Percentiles rank a stretch among this genome's conserved stretches.
These are phyloP conservation scores for Trichocladium uniseriatum DNA, from an alignment of 495 filamentous ascomycete genomes.

Conservation along the genomic window DNA sequence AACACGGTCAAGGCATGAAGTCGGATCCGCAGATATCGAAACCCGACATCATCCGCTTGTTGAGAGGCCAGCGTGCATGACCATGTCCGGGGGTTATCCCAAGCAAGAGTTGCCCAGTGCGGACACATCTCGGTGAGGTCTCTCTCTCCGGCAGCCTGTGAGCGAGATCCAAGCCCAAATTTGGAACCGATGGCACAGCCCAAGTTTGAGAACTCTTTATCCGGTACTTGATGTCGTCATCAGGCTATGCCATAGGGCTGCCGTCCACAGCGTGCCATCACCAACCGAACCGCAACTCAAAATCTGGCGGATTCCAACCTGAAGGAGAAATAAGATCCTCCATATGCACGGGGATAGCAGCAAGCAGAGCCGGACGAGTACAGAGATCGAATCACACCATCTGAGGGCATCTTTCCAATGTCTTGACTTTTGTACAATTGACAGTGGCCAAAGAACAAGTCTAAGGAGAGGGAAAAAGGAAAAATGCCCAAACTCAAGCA, in stretches of 20 bases:
- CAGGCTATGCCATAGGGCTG: neutral
- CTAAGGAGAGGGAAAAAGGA: slow-evolving; percentile 8
- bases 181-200: neutral
- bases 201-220: neutral
- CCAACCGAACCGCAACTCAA: no score
- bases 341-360: neutral
- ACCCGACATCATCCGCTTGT: no score
- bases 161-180: no score
- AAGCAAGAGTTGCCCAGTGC: no score
- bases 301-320: no score
- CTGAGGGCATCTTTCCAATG: neutral
- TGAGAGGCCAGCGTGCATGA: no score
- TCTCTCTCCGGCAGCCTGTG: no score
- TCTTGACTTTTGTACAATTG: slow-evolving; percentile 14
- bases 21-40: no score
- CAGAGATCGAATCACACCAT: no score
- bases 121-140: neutral
- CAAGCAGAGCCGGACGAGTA: neutral
- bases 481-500: slow-evolving; percentile 7
- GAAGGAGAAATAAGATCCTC: neutral
- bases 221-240: neutral
- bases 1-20: no score
- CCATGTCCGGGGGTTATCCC: no score
- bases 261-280: no score
- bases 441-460: slow-evolving; percentile 9